Conservation (phyloP, 352 stramenopile species). For the Globisporangium megalacanthum region DNA sequence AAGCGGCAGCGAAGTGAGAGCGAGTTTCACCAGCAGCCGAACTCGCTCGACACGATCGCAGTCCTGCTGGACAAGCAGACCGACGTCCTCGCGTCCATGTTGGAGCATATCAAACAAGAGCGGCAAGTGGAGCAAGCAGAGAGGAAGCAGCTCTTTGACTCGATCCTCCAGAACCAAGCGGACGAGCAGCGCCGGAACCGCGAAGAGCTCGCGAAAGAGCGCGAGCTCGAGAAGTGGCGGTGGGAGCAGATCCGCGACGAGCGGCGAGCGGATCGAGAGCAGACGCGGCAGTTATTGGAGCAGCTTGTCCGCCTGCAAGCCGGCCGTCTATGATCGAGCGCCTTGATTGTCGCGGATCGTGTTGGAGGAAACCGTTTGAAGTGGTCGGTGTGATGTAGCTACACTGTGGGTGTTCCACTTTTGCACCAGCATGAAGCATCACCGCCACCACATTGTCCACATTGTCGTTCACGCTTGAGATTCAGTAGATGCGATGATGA, state of each 20-base stretch:
- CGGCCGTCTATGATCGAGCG: not conserved
- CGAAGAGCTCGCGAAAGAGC: conserved; percentile 1
- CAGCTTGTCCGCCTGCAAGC: not conserved
- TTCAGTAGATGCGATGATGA: too few species aligned
- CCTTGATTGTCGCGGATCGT: not conserved
- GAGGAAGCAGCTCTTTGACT: not conserved
- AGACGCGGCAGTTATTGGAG: not conserved
- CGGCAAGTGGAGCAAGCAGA: not conserved
- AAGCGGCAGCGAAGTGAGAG: not conserved
- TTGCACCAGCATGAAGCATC: too few species aligned
- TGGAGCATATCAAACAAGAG: not conserved
- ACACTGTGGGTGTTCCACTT: too few species aligned
- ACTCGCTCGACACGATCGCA: not conserved
- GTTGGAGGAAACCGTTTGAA: too few species aligned
- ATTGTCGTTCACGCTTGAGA: too few species aligned
- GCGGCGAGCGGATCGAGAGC: not conserved
- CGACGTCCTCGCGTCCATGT: not conserved
- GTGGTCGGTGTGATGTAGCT: too few species aligned
- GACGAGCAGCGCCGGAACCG: conserved; percentile 1
- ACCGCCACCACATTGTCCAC: too few species aligned
- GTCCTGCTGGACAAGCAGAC: not conserved
- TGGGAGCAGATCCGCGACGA: conserved; percentile 1
- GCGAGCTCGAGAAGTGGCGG: not conserved
- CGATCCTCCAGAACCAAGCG: not conserved
- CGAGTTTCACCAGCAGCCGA: not conserved